Base-by-base conservation (phyloP, 305 asterid species). In the Salvia sclarea region DNA sequence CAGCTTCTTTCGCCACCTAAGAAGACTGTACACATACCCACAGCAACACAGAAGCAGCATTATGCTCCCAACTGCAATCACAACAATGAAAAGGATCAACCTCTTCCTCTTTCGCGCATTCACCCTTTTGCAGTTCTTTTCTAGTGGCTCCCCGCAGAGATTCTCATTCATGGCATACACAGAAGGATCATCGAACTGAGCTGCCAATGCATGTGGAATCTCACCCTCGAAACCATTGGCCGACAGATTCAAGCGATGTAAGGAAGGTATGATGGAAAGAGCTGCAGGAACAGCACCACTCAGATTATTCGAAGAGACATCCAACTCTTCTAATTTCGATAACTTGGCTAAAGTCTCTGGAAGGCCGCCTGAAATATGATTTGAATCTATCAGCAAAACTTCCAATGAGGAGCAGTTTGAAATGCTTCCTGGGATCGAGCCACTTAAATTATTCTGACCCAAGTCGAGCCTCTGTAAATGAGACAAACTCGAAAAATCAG, bases 71-170 rank as follows among this genome's bases (percentile, higher is more conserved):
- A 70, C 86, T 30, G 71, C 85, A 59, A 87, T 85, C 71, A 88
- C 82, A 20, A 69, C 78, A 22, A 81, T 73, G 41, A 81, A 80
- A 48, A 88, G 49, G 49, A 90, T 86, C 87, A 88, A 38, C 61
- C 78, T 86, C 76, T 61, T 87, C 64, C 84, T 82, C 73, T 64
- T 86, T 2, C 78, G 81, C 66, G 75, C 77, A 21, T 37, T 75
- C 48, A 25, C 64, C 4, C 66, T 72, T 5, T 57, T 73, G 78
- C 97, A 90, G 8, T 75, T 75, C 68, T 24, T 82, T 38, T 52
- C 73, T 77, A 84, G 69, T 64, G 96, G 96, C 73, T 28, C 79
- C 67, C 97, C 96, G 16, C 96, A 90, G 44, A 90, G 69, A 59
- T 80, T 76, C 56, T 67, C 71, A 24, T 90, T 88, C 83, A 75